These are phyloP conservation scores for Trichopus zeylanicus DNA, from an alignment of 116 monocot genomes.

Conservation along the genomic window DNA sequence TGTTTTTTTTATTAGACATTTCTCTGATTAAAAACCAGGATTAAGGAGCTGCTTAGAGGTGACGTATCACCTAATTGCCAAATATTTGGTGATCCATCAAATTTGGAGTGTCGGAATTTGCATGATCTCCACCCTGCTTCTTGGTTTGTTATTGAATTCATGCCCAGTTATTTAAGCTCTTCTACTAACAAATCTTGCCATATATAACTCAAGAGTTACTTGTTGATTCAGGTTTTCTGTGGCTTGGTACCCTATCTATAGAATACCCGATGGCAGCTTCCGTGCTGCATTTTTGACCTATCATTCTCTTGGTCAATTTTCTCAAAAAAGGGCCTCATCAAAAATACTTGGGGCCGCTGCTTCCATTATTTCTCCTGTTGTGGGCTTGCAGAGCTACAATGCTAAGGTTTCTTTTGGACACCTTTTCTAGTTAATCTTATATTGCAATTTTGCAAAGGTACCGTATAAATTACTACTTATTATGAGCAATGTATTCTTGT, in stretches of 20 bases:
- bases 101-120: slow-evolving; percentile 33
- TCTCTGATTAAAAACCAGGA: slow-evolving; percentile 22
- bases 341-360: slow-evolving; percentile 1
- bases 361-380: slow-evolving; percentile 33
- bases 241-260: slow-evolving; percentile 86
- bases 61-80: slow-evolving; percentile 18
- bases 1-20: background rate
- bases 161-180: background rate
- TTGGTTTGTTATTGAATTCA: slow-evolving; percentile 35
- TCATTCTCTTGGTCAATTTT: slow-evolving; percentile 61
- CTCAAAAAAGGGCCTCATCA: slow-evolving; percentile 20
- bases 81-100: slow-evolving; percentile 51
- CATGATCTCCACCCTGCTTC: slow-evolving; percentile 72
- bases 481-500: too few species aligned
- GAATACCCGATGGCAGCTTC: slow-evolving; percentile 72
- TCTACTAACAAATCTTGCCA: background rate
- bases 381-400: slow-evolving; percentile 57
- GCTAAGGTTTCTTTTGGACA: slow-evolving; percentile 32
- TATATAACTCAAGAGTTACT: background rate
- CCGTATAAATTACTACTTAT: background rate
- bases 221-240: slow-evolving; percentile 60
- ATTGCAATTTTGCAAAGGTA: too few species aligned
- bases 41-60: slow-evolving; percentile 44
- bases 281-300: slow-evolving; percentile 81
- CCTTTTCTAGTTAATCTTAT: too few species aligned